Conservation (phyloP, 495 filamentous ascomycete genomes). For the Lichenothelia convexa region DNA sequence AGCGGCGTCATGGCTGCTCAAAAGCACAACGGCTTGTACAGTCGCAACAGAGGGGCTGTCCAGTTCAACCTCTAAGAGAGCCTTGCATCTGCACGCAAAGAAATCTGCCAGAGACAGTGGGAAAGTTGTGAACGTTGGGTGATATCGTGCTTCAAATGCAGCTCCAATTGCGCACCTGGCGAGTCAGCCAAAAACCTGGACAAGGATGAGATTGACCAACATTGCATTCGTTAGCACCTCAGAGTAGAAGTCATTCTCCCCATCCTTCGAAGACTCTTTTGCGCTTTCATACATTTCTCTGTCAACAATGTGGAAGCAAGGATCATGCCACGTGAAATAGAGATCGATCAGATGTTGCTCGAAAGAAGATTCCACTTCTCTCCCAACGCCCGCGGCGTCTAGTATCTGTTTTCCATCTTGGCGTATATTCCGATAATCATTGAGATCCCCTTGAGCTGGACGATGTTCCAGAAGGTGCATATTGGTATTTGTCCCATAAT, state of each 20-base stretch:
- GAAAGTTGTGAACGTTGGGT: constrained; percentile 26
- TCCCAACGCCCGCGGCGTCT: constrained; percentile 26
- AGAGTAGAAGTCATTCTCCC: constrained; percentile 28
- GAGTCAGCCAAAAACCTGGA: background rate
- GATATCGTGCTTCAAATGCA: constrained; percentile 25
- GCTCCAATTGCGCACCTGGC: constrained; percentile 30
- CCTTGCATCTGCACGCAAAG: constrained; percentile 31
- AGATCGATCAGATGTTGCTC: constrained; percentile 31
- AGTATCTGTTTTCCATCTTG: constrained; percentile 30
- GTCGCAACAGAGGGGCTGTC: constrained; percentile 34
- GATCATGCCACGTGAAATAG: constrained; percentile 35
- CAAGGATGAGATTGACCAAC: too few relatives aligned
- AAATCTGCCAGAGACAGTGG: constrained; percentile 31
- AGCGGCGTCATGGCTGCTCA: constrained; percentile 31
- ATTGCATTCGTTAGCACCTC: constrained; percentile 33
- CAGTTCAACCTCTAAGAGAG: constrained; percentile 30
- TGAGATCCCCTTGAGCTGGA: background rate
- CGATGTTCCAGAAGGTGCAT: background rate
- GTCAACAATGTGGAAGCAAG: constrained; percentile 31
- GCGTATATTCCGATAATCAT: background rate
- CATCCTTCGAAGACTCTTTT: constrained; percentile 3
- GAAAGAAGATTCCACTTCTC: constrained; percentile 23
- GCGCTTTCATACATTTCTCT: constrained; percentile 29
- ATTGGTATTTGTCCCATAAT: background rate
- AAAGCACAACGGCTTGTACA: constrained; percentile 31